Conservation (phyloP, 2,329 filamentous ascomycete species). For the Capronia epimyces region DNA sequence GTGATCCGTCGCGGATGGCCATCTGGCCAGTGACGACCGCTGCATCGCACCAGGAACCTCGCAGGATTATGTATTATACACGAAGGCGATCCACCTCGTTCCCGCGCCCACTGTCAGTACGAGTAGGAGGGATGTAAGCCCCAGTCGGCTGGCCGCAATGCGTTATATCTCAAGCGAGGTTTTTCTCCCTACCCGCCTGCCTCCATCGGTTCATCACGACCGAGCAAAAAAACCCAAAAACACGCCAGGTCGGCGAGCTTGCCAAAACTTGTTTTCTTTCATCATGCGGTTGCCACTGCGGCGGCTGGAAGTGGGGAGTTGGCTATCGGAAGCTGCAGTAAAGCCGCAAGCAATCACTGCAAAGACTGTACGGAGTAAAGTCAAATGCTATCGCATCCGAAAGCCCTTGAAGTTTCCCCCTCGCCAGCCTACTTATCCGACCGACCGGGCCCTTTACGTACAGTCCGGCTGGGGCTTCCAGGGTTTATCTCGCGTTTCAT, state of each 20-base stretch:
- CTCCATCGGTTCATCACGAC: conserved; percentile 7
- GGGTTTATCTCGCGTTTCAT: conserved; percentile 21
- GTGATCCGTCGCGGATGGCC: conserved; percentile 6
- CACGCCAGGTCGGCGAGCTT: neutral
- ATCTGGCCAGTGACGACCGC: neutral
- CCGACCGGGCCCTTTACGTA: conserved; percentile 24
- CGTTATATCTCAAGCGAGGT: conserved; percentile 13
- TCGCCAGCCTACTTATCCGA: conserved; percentile 12
- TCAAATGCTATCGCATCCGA: conserved; percentile 6
- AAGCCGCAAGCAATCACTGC: neutral
- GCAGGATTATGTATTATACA: neutral
- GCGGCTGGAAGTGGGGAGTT: neutral
- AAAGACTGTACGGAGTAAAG: conserved; percentile 2
- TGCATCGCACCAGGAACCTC: neutral
- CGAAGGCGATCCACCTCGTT: neutral
- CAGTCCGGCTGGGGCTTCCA: conserved; percentile 15
- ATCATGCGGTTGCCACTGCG: neutral
- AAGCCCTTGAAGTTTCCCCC: neutral
- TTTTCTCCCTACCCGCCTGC: conserved; percentile 9
- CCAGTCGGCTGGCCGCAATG: conserved; percentile 17
- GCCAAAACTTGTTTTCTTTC: conserved; percentile 11
- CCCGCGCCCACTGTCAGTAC: neutral
- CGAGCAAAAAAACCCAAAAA: conserved; percentile 15
- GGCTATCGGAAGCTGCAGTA: neutral
- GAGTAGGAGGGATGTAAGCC: too few relatives aligned